Evolutionary conservation across 1,284 basidiomycete species (phyloP).

Genomic region (Puccinia polysora): DNA sequence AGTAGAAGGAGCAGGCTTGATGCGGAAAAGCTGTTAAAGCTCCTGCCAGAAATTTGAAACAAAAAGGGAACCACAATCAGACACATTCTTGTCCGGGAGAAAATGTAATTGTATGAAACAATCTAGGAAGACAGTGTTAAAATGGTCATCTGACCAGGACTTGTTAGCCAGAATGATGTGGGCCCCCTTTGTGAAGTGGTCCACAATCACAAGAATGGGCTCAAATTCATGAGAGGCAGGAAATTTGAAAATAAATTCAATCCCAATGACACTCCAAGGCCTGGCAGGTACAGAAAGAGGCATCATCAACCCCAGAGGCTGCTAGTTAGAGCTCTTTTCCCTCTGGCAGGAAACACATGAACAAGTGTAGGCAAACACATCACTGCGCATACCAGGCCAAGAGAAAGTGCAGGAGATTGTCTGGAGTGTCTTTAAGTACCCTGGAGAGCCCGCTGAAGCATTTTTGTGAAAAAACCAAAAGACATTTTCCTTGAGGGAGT

Average conservation of each 20-base stretch:
- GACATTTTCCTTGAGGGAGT: neutral
- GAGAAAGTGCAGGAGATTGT: neutral
- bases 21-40: neutral
- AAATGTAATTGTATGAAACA: slow-evolving; percentile 23
- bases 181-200: slow-evolving; percentile 44
- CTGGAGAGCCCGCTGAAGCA: neutral
- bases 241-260: slow-evolving; percentile 47
- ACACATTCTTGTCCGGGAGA: slow-evolving; percentile 13
- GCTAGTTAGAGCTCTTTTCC: neutral
- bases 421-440: neutral
- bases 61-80: slow-evolving; percentile 1
- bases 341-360: neutral
- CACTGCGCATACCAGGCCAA: neutral
- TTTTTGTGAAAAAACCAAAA: neutral
- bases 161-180: slow-evolving; percentile 15
- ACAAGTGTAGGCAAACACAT: neutral
- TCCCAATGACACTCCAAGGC: slow-evolving; percentile 43
- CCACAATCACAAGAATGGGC: slow-evolving; percentile 48
- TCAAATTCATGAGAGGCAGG: slow-evolving; percentile 40
- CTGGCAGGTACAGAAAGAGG: slow-evolving; percentile 4
- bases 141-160: neutral
- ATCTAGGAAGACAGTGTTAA: slow-evolving; percentile 11
- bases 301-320: neutral
- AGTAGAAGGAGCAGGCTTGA: neutral
- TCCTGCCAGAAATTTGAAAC: slow-evolving; percentile 6